Conservation (phyloP, 2,329 filamentous ascomycete genomes). For the Rhytidhysteron rufulum region DNA sequence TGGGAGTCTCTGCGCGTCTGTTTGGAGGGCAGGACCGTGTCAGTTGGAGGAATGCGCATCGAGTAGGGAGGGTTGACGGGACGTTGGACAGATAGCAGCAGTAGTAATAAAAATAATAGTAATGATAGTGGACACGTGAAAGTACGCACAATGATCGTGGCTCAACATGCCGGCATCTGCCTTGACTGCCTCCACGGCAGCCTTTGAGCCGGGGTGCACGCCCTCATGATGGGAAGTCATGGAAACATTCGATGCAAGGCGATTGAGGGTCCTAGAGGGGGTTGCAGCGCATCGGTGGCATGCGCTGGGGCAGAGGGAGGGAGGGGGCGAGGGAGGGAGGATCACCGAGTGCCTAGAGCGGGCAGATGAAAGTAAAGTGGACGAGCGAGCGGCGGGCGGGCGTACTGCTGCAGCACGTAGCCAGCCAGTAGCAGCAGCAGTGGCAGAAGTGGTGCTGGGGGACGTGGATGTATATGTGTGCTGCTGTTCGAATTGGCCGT, state of each 20-base stretch:
- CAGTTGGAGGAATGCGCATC: no score
- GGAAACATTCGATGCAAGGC: slow-evolving; percentile 13
- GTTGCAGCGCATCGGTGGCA: not conserved
- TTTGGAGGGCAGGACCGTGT: slow-evolving; percentile 2
- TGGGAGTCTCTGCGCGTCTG: slow-evolving; percentile 80
- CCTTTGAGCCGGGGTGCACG: not conserved
- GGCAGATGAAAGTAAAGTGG: no score
- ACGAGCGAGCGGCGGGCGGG: no score
- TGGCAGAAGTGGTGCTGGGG: no score
- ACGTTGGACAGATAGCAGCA: no score
- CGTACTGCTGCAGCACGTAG: not conserved
- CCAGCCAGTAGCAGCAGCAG: no score
- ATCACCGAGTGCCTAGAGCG: not conserved
- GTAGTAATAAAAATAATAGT: not conserved
- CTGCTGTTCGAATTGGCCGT: no score
- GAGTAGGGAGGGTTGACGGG: no score
- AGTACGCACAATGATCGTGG: slow-evolving; percentile 55
- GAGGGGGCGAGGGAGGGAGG: not conserved
- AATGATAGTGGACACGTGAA: not conserved
- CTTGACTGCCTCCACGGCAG: slow-evolving; percentile 6
- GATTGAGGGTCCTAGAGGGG: no score
- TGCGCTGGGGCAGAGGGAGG: not conserved
- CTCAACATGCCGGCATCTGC: slow-evolving; percentile 74
- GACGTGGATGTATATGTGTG: no score
- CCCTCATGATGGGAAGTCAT: slow-evolving; percentile 19